Percentiles rank a stretch among this genome's conserved stretches.
These are phyloP conservation scores for Cyclostephanos tholiformis DNA, from an alignment of 108 stramenopile species.

Conservation along the genomic window DNA sequence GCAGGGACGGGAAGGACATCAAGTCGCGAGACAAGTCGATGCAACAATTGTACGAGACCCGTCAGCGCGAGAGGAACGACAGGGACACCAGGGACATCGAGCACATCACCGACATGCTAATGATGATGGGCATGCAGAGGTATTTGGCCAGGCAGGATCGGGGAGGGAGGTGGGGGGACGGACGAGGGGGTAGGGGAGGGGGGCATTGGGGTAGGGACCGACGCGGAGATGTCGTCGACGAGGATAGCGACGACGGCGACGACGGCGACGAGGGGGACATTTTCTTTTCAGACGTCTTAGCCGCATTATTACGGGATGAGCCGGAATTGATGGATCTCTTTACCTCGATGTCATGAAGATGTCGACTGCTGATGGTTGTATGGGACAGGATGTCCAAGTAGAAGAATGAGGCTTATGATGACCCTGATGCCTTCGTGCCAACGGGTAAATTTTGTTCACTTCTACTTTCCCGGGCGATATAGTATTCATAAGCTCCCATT, in stretches of 20 bases:
- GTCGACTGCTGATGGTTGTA: too few species aligned
- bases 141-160: neutral
- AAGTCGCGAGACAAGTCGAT: conserved; percentile 42
- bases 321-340: neutral
- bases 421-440: too few species aligned
- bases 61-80: conserved; percentile 25
- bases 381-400: too few species aligned
- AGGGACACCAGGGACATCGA: neutral
- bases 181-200: neutral
- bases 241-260: neutral
- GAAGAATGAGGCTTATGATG: too few species aligned
- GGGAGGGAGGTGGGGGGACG: neutral
- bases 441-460: too few species aligned
- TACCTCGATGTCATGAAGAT: too few species aligned
- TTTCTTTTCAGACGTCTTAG: neutral
- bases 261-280: neutral
- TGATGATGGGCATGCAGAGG: conserved; percentile 1
- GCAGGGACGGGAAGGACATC: conserved; percentile 44
- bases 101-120: neutral
- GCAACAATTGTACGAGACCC: conserved; percentile 53
- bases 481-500: too few species aligned
- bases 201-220: neutral
- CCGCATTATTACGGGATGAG: neutral
- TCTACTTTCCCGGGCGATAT: neutral
- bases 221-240: neutral